Evolutionary conservation across 768 basidiomycete species (phyloP), one percentile per base, ranked within the genome.

Genomic region (Astraeus odoratus): DNA sequence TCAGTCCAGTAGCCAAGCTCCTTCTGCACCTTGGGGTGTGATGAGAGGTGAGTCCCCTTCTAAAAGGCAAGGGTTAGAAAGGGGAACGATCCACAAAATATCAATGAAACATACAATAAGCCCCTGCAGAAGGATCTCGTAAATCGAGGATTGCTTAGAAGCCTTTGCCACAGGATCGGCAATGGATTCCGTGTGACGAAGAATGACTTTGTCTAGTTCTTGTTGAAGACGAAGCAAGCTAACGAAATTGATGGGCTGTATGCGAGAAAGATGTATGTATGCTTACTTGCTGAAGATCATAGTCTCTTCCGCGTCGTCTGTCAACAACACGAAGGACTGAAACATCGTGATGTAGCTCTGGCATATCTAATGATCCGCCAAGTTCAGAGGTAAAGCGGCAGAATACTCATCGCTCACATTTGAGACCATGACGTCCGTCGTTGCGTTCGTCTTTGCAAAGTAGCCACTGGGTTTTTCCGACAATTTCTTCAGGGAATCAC

Each of bases 211-310:
- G 33, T 78, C 73, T 16, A 97, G 59, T 64, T 95, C 94, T 53
- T 84, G 80, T 30, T 93, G 81, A 39, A 97, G 63, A n/a, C 92
- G 84, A 12, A 81, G 68, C 42, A 96, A 70, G 58, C 95, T 98
- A 48, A 9, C 5, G 44, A 43, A 31, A n/a, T 16, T 44, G 16
- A 44, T 42, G 25, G 38, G 37, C 35, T 15, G 8, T 33, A 16
- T 35, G 18, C 36, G 2, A 25, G 4, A 12, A 8, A 26, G 34
- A 29, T 35, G 13, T n/a, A 24, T 41, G 16, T 12, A 8, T 24
- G 59, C 81, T 53, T 57, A 95, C 95, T 93, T 93, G 19, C 86
- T 80, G 57, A 96, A 96, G 38, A 98, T 86, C 93, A 97, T 96
- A 8, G 89, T 89, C 60, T 96, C 94, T 53, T 96, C 91, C 33